Evolutionary conservation across 768 basidiomycete genomes (phyloP).

Genomic region (Lyophyllum decastes): DNA sequence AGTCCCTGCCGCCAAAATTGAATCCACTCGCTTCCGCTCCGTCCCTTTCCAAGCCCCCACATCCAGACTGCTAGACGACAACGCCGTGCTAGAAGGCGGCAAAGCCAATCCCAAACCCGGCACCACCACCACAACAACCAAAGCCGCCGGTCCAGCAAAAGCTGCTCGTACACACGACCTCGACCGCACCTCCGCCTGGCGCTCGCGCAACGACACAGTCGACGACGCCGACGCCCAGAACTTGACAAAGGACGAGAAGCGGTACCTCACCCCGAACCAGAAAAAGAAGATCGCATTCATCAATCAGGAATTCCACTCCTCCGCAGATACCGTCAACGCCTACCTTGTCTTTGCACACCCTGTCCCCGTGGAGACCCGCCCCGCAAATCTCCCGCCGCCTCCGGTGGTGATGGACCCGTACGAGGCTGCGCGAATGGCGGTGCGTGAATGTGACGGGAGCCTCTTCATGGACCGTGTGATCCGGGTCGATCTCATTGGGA

Average conservation of each 20-base stretch:
- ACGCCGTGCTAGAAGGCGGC: constrained; percentile 32
- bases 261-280: constrained; percentile 75
- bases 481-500: constrained; percentile 71
- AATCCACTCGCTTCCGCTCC: constrained; percentile 92
- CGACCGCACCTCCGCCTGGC: constrained; percentile 64
- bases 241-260: constrained; percentile 50
- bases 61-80: constrained; percentile 50
- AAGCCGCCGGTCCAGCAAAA: constrained; percentile 28
- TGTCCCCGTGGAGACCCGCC: constrained; percentile 36
- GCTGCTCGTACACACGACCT: constrained; percentile 48
- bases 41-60: constrained; percentile 88
- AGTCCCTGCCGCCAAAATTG: constrained; percentile 78
- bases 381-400: constrained; percentile 53
- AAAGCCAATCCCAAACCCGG: constrained; percentile 28
- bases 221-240: constrained; percentile 35
- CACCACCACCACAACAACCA: constrained; percentile 21
- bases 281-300: constrained; percentile 96
- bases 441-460: constrained; percentile 65
- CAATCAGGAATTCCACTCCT: constrained; percentile 84
- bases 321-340: constrained; percentile 76
- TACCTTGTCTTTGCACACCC: constrained; percentile 91
- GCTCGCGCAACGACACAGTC: constrained; percentile 43
- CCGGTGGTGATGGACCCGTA: constrained; percentile 61
- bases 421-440: constrained; percentile 63
- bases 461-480: constrained; percentile 77